Percentiles rank a stretch among this genome's conserved stretches.
These are phyloP conservation scores for Alloascoidea hylecoeti DNA, from an alignment of 805 yeast species.

Conservation along the genomic window DNA sequence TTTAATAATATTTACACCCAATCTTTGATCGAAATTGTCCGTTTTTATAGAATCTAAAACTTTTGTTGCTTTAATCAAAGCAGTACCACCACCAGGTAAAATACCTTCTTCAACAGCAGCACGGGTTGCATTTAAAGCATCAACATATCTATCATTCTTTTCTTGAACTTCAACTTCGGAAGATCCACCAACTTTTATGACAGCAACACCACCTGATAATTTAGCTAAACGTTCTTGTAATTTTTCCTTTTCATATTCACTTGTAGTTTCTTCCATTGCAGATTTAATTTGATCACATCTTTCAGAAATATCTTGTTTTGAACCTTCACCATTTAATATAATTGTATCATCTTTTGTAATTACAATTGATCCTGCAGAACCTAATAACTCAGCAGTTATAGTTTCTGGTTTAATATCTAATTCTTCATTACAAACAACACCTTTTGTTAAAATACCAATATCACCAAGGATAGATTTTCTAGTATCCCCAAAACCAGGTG, in stretches of 20 bases:
- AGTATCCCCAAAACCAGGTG: constrained; percentile 99
- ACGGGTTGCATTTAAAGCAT: constrained; percentile 96
- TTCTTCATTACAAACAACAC: constrained; percentile 80
- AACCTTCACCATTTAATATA: constrained; percentile 83
- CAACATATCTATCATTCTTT: constrained; percentile 98
- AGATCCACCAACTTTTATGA: constrained; percentile 92
- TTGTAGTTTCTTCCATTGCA: constrained; percentile 58
- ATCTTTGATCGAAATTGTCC: constrained; percentile 88
- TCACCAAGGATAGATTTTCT: constrained; percentile 94
- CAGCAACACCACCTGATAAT: constrained; percentile 97
- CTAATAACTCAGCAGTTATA: constrained; percentile 80
- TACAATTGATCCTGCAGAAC: constrained; percentile 83
- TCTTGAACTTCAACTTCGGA: constrained; percentile 98
- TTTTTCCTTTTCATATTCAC: constrained; percentile 91
- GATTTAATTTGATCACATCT: constrained; percentile 92
- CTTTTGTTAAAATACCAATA: constrained; percentile 89
- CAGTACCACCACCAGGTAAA: constrained; percentile 99
- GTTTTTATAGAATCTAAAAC: constrained; percentile 45
- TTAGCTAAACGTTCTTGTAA: constrained; percentile 95
- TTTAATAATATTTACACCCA: constrained; percentile 89
- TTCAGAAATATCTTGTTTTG: constrained; percentile 62
- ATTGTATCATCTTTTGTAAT: constrained; percentile 95
- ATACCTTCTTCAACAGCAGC: constrained; percentile 99
- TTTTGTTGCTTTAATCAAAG: constrained; percentile 82
- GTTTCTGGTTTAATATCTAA: constrained; percentile 91